A percentile compares a stretch with the other conserved stretches of the same genome.
These are phyloP conservation scores for Luzula sylvatica DNA, from an alignment of 176 grass and related monocot species.

Conservation along the genomic window DNA sequence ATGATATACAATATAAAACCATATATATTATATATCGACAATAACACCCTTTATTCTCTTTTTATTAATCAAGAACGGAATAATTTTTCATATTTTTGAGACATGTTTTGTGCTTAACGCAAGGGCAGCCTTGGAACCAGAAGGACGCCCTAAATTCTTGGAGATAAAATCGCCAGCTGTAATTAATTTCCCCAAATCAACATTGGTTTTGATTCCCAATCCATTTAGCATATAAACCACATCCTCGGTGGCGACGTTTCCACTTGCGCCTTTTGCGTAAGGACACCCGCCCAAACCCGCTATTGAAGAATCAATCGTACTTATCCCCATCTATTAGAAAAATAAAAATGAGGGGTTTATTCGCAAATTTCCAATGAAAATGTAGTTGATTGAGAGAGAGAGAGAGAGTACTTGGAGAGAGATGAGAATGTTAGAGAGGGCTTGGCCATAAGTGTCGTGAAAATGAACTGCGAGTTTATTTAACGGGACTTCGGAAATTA, in stretches of 20 bases:
- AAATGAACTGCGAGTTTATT: slow-evolving; percentile 95
- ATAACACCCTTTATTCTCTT: background rate
- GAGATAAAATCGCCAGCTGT: slow-evolving; percentile 67
- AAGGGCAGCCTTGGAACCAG: slow-evolving; percentile 63
- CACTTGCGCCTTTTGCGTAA: slow-evolving; percentile 70
- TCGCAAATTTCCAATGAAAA: no score
- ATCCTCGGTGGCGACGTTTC: slow-evolving; percentile 78
- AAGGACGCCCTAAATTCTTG: slow-evolving; percentile 43
- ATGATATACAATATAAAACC: no score
- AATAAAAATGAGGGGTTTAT: background rate
- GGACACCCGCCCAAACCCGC: slow-evolving; percentile 70
- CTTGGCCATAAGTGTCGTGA: slow-evolving; percentile 88
- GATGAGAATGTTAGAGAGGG: slow-evolving; percentile 77
- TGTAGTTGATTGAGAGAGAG: background rate
- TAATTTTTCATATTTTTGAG: slow-evolving; percentile 35
- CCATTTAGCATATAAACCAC: slow-evolving; percentile 85
- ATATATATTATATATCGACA: no score
- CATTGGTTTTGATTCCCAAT: slow-evolving; percentile 48
- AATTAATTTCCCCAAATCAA: slow-evolving; percentile 64
- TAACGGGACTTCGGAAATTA: slow-evolving; percentile 50
- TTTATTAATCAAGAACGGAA: background rate
- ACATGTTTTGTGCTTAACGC: slow-evolving; percentile 36
- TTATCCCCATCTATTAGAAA: slow-evolving; percentile 62
- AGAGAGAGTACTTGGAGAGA: slow-evolving; percentile 60
- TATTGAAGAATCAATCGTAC: slow-evolving; percentile 58